Conservation (phyloP, 192 early-diverging fungal species). For the Coemansia sp. region DNA sequence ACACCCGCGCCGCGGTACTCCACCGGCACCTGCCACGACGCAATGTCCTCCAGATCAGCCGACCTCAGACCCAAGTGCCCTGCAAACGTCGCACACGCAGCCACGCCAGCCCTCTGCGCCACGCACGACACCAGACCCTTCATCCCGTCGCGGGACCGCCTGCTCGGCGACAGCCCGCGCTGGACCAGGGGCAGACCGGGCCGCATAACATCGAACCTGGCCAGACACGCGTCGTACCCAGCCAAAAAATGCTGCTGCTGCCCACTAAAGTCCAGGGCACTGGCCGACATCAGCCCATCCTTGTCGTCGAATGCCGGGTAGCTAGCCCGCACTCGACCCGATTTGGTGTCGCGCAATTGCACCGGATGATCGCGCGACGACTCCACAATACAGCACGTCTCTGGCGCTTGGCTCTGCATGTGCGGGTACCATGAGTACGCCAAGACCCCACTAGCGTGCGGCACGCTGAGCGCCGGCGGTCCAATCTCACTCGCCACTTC, state of each 20-base stretch:
- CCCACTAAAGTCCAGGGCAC: conserved; percentile 57
- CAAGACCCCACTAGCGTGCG: conserved; percentile 4
- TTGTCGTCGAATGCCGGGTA: conserved; percentile 66
- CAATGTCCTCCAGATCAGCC: conserved; percentile 16
- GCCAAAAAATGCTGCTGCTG: conserved; percentile 57
- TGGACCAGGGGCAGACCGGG: conserved; percentile 60
- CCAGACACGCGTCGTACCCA: conserved; percentile 66
- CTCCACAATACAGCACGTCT: conserved; percentile 61
- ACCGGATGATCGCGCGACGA: conserved; percentile 75
- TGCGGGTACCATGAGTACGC: conserved; percentile 43
- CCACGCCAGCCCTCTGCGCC: conserved; percentile 54
- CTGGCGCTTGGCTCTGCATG: conserved; percentile 45
- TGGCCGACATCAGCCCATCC: conserved; percentile 67
- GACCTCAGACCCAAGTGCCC: conserved; percentile 67
- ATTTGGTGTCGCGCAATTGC: conserved; percentile 67
- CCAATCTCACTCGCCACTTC: background rate
- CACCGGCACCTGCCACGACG: conserved; percentile 36
- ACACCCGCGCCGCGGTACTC: conserved; percentile 54
- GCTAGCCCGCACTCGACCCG: conserved; percentile 57
- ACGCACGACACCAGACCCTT: conserved; percentile 77
- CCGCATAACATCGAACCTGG: conserved; percentile 67
- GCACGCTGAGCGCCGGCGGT: background rate
- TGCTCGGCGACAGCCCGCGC: conserved; percentile 57
- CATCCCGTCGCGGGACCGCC: conserved; percentile 69
- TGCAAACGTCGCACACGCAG: conserved; percentile 72